Percentiles rank a stretch among this genome's conserved stretches.
Evolutionary conservation across 2,329 filamentous ascomycete genomes (phyloP).

Genomic region (Aspergillus caelatus): DNA sequence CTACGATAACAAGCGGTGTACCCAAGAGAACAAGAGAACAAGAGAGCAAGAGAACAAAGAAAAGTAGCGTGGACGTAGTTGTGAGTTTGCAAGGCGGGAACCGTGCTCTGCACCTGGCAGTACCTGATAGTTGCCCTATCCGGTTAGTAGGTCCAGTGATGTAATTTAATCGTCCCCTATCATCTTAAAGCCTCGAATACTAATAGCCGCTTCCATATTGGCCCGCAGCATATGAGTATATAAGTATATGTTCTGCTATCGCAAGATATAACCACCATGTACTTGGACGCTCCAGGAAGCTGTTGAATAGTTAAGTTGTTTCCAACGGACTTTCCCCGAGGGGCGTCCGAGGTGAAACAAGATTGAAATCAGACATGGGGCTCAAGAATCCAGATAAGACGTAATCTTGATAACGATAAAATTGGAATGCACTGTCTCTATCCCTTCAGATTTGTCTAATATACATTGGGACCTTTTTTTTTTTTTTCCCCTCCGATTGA

Average conservation of each 20-base stretch:
- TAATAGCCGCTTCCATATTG: not conserved
- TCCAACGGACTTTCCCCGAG: not conserved
- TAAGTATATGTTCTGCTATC: not conserved
- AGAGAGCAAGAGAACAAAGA: not conserved
- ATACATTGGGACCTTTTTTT: not conserved
- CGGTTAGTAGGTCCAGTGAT: conserved; percentile 7
- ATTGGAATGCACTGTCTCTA: not conserved
- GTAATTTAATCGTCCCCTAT: conserved; percentile 2
- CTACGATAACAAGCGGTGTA: not conserved
- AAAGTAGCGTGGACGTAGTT: not conserved
- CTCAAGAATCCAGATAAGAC: not conserved
- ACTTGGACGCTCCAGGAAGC: not conserved
- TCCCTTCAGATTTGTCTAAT: no score
- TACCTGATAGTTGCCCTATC: conserved; percentile 6
- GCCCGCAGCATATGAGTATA: not conserved
- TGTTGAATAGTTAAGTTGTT: not conserved
- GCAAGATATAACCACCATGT: not conserved
- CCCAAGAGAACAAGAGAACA: not conserved
- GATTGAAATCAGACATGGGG: not conserved
- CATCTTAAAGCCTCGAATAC: not conserved
- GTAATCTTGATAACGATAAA: not conserved
- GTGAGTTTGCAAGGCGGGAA: not conserved
- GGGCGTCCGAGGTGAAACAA: not conserved
- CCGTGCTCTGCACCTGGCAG: not conserved
- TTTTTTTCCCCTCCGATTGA: not conserved